Conservation (phyloP, 495 filamentous ascomycete genomes). For the Tuber melanosporum region DNA sequence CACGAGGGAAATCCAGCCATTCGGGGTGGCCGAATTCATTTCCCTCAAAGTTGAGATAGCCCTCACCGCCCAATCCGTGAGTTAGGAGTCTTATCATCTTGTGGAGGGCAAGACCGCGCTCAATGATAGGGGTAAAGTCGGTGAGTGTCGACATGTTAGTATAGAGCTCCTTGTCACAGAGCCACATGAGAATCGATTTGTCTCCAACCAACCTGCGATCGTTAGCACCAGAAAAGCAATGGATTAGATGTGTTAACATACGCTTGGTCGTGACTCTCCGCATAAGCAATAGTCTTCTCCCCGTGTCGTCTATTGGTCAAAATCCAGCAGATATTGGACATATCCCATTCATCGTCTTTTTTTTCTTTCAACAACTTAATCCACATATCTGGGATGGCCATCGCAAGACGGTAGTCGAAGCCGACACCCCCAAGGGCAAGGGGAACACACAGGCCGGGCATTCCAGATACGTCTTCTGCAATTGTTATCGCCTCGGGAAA, state of each 20-base stretch:
- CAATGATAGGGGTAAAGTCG: conserved; percentile 80
- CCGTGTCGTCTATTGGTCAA: conserved; percentile 89
- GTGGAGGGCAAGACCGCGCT: conserved; percentile 83
- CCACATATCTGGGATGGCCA: conserved; percentile 98
- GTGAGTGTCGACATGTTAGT: conserved; percentile 89
- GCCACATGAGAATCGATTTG: conserved; percentile 94
- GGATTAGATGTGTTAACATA: conserved; percentile 49
- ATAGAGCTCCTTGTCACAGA: conserved; percentile 95
- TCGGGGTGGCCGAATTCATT: conserved; percentile 99
- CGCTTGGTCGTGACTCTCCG: conserved; percentile 97
- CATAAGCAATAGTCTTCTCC: conserved; percentile 97
- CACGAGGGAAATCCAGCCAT: conserved; percentile 97
- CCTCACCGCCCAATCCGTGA: conserved; percentile 90
- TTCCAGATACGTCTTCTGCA: conserved; percentile 95
- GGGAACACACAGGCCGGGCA: conserved; percentile 87
- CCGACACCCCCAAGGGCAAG: conserved; percentile 83
- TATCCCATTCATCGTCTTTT: conserved; percentile 87
- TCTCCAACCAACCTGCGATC: conserved; percentile 77
- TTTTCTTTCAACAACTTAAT: conserved; percentile 97
- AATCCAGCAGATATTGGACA: conserved; percentile 73
- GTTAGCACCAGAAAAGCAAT: conserved; percentile 2
- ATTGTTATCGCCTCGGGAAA: conserved; percentile 85
- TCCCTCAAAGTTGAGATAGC: conserved; percentile 96
- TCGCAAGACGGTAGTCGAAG: conserved; percentile 95
- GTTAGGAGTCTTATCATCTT: conserved; percentile 96